Base-by-base conservation (phyloP, 23 red algal genomes). In the Gracilaria gracilis region DNA sequence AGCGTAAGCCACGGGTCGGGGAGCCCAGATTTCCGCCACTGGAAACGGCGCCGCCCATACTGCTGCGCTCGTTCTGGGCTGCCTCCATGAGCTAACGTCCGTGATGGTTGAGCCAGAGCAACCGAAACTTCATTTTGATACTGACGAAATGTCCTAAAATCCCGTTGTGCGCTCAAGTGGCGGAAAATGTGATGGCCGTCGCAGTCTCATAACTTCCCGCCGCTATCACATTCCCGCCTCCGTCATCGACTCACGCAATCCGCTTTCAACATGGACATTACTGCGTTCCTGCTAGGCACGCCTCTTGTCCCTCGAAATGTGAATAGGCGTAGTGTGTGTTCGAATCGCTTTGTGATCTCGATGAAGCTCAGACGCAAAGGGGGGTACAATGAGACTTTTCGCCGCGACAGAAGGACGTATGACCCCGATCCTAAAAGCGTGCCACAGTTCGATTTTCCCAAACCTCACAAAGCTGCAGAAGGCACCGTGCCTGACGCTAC, bases 131-230 rank as follows among this genome's bases (percentile, higher is more conserved):
- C 64, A 34, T 69, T 64, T 69, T 69, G 64, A 69, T 69, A 69
- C 64, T 69, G 72, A 77, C 72, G 46, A 77, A 25, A 39, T 77
- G 72, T 77, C 72, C 23, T 25, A 51, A 77, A 77, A 77, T 77
- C 72, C n/a, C 72, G 72, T 77, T 77, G 64, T 77, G 42, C 46
- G 72, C 42, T 34, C 40, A 50, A 15, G 1, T 33, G 35, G 27
- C 33, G 62, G 9, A 40, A 73, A 73, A 44, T 33, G 4, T 58
- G 59, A 62, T 29, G 59, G 5, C 24, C 24, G 4, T 62, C 24
- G 59, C 27, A 19, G 54, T 11, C 42, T 11, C 42, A 46, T 46
- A 46, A 21, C 34, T 33, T 40, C 35, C 35, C 67, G 36, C 33
- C 67, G 67, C 67, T 35, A 77, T 33, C 62, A 3, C 38, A 77